Conservation (phyloP, 345 rosid genomes). For the Combretum micranthum region DNA sequence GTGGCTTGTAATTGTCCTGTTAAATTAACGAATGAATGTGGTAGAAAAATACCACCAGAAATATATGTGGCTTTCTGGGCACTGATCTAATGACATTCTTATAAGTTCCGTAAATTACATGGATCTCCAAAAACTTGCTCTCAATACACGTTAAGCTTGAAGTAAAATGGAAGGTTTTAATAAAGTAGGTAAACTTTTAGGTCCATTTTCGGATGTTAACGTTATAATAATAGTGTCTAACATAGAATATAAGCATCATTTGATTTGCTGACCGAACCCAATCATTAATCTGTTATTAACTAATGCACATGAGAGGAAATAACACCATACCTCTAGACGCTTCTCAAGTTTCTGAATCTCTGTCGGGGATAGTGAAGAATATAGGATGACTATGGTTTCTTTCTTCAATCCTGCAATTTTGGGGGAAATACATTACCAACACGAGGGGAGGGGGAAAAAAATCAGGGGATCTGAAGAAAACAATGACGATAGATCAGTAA, state of each 20-base stretch:
- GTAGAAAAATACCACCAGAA: no score
- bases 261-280: no score
- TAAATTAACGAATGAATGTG: no score
- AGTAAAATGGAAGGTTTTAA: no score
- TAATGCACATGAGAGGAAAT: not conserved
- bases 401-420: conserved; percentile 44
- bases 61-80: no score
- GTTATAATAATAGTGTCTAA: not conserved
- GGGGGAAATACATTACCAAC: not conserved
- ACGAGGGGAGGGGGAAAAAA: not conserved
- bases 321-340: conserved; percentile 39
- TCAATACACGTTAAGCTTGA: no score
- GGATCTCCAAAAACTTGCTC: no score
- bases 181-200: no score
- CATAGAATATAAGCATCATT: no score
- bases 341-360: conserved; percentile 55
- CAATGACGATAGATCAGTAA: not conserved
- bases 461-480: not conserved
- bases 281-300: not conserved
- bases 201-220: not conserved
- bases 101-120: no score
- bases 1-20: no score
- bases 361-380: conserved; percentile 38
- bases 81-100: no score
- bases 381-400: conserved; percentile 51